Evolutionary conservation across 257 asterid genomes (phyloP), one percentile per base, ranked within the genome.

Genomic region (Scutellaria barbata): DNA sequence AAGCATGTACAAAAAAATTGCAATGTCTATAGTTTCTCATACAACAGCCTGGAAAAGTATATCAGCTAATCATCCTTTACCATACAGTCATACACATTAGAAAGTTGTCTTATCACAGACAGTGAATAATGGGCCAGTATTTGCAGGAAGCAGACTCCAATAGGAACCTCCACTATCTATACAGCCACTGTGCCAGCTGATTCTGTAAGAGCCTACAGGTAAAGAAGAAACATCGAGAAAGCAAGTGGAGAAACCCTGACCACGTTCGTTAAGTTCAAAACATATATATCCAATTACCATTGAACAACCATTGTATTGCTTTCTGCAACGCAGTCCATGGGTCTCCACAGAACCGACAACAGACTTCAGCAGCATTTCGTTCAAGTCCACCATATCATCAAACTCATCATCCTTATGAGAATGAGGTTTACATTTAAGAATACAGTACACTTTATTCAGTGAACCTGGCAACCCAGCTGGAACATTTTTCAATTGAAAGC

Each of bases 211-310:
- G 42, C 99, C 99, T 37, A 66, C 79, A 0, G 92, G 90, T 45
- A 89, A 83, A 47, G 66, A 52, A 13, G 96, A 92, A 46, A 80
- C 76, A 56, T 92, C 93, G 22, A 92, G 92, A 83, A 88, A 83
- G 81, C 96, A 85, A 63, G 92, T 74, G n/a, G 93, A 83, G 73
- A 95, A 85, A 68, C 99, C 98, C 75, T 87, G 98, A 57, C 93
- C 83, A 18, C 81, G 75, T 64, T 76, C 77, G 20, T 83, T 85
- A 14, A 81, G 80, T 42, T 84, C 83, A 68, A 95, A 92, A 63
- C 76, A 57, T 14, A 83, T 75, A 58, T 80, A 89, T 64, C 69
- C 83, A 50, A 71, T 79, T 69, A 73, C 85, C 46, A 51, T 68
- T 63, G 13, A 60, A 40, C 42, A 2, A 22, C 75, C 84, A 46